phyloP scores from a whole-genome alignment of 2,329 filamentous ascomycete genomes.

The Aureobasidium musti region DNA sequence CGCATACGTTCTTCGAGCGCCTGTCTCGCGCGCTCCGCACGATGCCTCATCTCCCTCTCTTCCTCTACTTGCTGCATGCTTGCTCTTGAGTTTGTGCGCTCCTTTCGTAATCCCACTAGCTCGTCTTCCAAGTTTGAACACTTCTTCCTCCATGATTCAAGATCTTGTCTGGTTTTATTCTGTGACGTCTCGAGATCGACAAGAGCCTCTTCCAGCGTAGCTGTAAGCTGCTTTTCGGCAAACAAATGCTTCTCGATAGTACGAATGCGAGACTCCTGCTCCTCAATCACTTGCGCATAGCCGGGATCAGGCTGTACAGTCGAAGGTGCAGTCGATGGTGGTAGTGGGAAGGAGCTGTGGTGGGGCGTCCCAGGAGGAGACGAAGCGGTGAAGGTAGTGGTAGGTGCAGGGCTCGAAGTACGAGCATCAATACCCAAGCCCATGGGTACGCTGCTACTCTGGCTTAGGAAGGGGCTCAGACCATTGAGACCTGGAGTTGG shows the following conservation, averaged over 20 bases:
- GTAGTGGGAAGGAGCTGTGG: slow-evolving; percentile 21
- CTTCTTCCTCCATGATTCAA: slow-evolving; percentile 88
- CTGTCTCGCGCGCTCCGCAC: slow-evolving; percentile 83
- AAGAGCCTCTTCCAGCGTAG: slow-evolving; percentile 91
- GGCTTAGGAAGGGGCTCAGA: slow-evolving; percentile 12
- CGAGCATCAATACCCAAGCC: slow-evolving; percentile 42
- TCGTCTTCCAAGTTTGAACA: slow-evolving; percentile 72
- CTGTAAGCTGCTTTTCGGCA: slow-evolving; percentile 94
- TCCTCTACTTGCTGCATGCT: slow-evolving; percentile 91
- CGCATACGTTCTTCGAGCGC: slow-evolving; percentile 85
- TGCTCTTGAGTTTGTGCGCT: slow-evolving; percentile 59
- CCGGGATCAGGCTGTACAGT: slow-evolving; percentile 56
- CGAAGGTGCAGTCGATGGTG: slow-evolving; percentile 48
- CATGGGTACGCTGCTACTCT: slow-evolving; percentile 9
- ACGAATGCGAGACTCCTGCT: slow-evolving; percentile 91
- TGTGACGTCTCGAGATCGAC: slow-evolving; percentile 90
- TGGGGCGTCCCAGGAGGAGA: slow-evolving; percentile 46
- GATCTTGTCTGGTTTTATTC: slow-evolving; percentile 87
- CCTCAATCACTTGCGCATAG: slow-evolving; percentile 76
- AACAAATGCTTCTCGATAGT: slow-evolving; percentile 96
- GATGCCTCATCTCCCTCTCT: slow-evolving; percentile 87
- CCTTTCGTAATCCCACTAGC: slow-evolving; percentile 64
- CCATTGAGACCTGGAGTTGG: slow-evolving; percentile 55
- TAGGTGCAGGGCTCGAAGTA: slow-evolving; percentile 57
- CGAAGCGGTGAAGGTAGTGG: slow-evolving; percentile 8